Percentiles rank a stretch among this genome's conserved stretches.
Conservation (phyloP, 768 basidiomycete genomes). For the Lentinula detonsa region DNA sequence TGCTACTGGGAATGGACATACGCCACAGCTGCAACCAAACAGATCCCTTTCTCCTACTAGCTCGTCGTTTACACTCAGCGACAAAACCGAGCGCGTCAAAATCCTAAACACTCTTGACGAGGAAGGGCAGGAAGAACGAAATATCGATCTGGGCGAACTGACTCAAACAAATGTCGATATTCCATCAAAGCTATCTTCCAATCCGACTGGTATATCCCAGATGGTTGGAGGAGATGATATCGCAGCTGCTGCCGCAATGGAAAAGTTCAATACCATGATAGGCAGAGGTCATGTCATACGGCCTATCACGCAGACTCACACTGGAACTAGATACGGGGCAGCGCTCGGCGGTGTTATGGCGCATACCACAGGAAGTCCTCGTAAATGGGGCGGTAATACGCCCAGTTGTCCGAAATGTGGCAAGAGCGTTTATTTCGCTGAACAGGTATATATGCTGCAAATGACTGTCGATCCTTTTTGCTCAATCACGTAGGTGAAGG, state of each 20-base stretch:
- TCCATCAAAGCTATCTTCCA: not conserved
- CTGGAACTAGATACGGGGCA: constrained; percentile 64
- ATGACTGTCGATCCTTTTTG: not conserved
- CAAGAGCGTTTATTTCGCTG: constrained; percentile 81
- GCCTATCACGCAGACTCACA: constrained; percentile 37
- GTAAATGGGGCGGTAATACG: constrained; percentile 53
- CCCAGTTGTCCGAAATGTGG: constrained; percentile 65
- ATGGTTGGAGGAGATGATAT: constrained; percentile 3
- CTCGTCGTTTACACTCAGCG: constrained; percentile 19
- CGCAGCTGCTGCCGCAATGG: not conserved
- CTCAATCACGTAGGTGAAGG: constrained; percentile 53
- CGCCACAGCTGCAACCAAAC: constrained; percentile 18
- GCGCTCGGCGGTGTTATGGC: constrained; percentile 30
- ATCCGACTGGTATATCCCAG: not conserved
- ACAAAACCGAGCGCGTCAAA: not conserved
- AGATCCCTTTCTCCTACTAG: constrained; percentile 28
- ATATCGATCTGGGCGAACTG: not conserved
- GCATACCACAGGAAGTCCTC: constrained; percentile 22
- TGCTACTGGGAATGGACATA: constrained; percentile 11
- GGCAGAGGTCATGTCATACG: constrained; percentile 2
- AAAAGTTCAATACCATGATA: constrained; percentile 6
- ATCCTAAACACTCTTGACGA: not conserved
- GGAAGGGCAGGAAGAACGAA: constrained; percentile 4
- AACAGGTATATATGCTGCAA: constrained; percentile 45
- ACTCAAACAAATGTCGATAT: not conserved